These are phyloP conservation scores for Colletotrichum endophyticum DNA, from an alignment of 2,329 filamentous ascomycete species.

Conservation along the genomic window DNA sequence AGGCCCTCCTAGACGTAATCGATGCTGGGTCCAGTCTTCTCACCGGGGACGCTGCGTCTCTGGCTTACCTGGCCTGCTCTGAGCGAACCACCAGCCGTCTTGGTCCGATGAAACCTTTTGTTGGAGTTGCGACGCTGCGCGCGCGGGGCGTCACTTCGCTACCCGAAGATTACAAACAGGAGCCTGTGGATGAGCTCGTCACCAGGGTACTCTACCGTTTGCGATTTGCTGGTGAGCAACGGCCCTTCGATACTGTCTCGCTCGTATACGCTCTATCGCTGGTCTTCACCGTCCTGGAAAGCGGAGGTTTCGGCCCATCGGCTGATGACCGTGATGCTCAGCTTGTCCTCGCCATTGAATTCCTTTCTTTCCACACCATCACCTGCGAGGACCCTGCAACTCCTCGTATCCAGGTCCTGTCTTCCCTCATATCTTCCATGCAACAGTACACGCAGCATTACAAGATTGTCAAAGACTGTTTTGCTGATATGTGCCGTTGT, in stretches of 20 bases:
- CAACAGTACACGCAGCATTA: conserved; percentile 91
- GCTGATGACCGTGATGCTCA: conserved; percentile 88
- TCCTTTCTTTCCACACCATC: conserved; percentile 87
- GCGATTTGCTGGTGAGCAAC: conserved; percentile 88
- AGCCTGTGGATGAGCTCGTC: conserved; percentile 82
- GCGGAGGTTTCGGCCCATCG: conserved; percentile 76
- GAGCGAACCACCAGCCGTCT: conserved; percentile 76
- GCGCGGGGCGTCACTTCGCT: conserved; percentile 77
- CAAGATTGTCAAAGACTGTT: conserved; percentile 91
- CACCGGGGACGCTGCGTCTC: conserved; percentile 78
- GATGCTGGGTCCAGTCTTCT: conserved; percentile 82
- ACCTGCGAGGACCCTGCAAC: conserved; percentile 77
- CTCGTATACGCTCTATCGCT: conserved; percentile 88
- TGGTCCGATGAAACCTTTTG: conserved; percentile 78
- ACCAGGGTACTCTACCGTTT: conserved; percentile 91
- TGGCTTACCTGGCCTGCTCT: conserved; percentile 81
- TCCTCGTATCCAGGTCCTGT: conserved; percentile 76
- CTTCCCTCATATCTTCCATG: conserved; percentile 79
- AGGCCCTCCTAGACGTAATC: conserved; percentile 74
- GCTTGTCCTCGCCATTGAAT: conserved; percentile 85
- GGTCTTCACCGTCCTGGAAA: conserved; percentile 77
- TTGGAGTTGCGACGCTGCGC: conserved; percentile 86
- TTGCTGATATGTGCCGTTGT: conserved; percentile 84
- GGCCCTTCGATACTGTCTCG: conserved; percentile 89
- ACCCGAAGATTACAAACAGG: conserved; percentile 73